Conservation (phyloP, 129 eudicot genomes). For the Flaveria linearis region DNA sequence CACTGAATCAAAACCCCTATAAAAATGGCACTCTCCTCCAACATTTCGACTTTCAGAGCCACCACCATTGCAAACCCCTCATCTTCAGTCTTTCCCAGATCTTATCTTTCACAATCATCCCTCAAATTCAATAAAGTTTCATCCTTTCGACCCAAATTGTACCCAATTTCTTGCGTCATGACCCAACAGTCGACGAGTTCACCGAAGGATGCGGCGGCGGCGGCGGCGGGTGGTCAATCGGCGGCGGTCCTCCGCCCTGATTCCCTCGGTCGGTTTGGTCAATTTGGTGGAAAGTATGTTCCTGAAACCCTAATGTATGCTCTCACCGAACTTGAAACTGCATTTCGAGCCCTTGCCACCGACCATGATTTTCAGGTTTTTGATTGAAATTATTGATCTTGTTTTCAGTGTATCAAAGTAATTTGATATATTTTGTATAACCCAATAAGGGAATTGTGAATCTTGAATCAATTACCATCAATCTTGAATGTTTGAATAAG, state of each 20-base stretch:
- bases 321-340: conserved; percentile 72
- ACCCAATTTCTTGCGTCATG: conserved; percentile 11
- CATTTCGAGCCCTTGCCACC: conserved; percentile 56
- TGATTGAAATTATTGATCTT: not conserved
- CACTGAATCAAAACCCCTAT: not conserved
- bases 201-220: not conserved
- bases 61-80: not conserved
- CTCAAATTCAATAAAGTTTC: conserved; percentile 11
- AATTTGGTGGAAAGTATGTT: conserved; percentile 84
- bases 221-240: not conserved
- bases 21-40: conserved; percentile 5
- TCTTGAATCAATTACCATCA: not conserved
- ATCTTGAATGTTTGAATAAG: not conserved
- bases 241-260: conserved; percentile 58
- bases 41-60: conserved; percentile 2
- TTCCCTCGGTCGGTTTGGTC: conserved; percentile 80
- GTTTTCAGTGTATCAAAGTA: not conserved
- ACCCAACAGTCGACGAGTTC: not conserved
- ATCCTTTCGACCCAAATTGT: not conserved
- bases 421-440: not conserved
- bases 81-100: not conserved
- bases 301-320: conserved; percentile 89
- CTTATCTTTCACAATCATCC: conserved; percentile 1
- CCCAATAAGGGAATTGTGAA: not conserved
- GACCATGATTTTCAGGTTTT: conserved; percentile 35